phyloP scores from a whole-genome alignment of 2,329 filamentous ascomycete genomes.

The Aspergillus udagawae region DNA sequence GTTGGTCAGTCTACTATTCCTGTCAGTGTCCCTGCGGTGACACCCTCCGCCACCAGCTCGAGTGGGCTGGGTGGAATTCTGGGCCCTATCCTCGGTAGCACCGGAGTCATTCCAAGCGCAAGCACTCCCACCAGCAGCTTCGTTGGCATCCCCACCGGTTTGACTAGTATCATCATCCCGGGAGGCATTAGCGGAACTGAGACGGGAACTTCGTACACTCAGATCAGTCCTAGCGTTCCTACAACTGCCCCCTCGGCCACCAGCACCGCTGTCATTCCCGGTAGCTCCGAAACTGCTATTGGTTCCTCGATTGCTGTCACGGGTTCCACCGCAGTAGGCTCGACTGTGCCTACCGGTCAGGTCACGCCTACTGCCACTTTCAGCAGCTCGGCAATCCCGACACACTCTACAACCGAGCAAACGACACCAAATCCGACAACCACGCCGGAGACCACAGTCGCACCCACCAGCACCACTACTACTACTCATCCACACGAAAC shows the following conservation, averaged over 20 bases:
- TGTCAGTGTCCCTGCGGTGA: conserved; percentile 23
- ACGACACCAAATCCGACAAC: conserved; percentile 7
- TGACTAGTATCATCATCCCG: neutral
- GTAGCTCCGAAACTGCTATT: conserved; percentile 9
- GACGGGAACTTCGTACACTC: neutral
- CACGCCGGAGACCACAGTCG: conserved; percentile 11
- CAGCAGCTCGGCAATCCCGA: conserved; percentile 17
- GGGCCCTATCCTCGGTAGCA: conserved; percentile 1
- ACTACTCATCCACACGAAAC: conserved; percentile 38
- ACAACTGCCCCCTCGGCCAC: conserved; percentile 12
- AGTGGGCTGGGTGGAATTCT: conserved; percentile 5
- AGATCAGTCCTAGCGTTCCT: conserved; percentile 10
- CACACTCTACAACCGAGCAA: conserved; percentile 16
- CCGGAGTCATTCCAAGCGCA: neutral
- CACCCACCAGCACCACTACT: conserved; percentile 21
- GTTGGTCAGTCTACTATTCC: conserved; percentile 18
- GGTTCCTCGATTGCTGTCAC: conserved; percentile 6
- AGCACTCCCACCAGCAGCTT: conserved; percentile 4
- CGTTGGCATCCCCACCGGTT: conserved; percentile 11
- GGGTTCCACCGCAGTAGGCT: neutral
- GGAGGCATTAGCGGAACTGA: neutral
- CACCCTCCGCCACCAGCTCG: conserved; percentile 2
- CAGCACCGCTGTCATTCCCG: conserved; percentile 6
- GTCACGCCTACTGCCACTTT: conserved; percentile 9
- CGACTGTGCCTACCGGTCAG: conserved; percentile 5